A percentile compares a stretch with the other conserved stretches of the same genome.
Conservation (phyloP, 148 eudicot species). For the Rhododendron henanense region DNA sequence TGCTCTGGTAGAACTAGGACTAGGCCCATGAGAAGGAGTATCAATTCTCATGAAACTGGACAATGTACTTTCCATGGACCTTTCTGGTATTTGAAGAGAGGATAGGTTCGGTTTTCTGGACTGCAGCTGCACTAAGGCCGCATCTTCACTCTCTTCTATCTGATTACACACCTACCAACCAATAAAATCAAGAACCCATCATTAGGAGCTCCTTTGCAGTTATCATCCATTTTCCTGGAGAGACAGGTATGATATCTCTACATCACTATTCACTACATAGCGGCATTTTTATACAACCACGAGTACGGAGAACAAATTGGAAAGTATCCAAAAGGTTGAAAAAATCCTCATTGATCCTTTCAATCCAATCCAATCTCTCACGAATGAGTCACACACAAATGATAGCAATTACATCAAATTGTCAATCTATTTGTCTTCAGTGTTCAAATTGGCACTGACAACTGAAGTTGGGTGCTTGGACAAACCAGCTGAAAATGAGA, state of each 20-base stretch:
- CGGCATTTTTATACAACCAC: neutral
- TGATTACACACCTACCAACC: conserved; percentile 4
- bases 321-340: neutral
- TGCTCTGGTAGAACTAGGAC: conserved; percentile 33
- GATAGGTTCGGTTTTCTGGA: conserved; percentile 39
- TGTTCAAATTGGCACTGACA: neutral
- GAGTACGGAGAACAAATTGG: neutral
- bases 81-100: conserved; percentile 36
- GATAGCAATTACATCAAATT: neutral
- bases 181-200: neutral
- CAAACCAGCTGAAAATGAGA: neutral
- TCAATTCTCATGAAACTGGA: conserved; percentile 32
- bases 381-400: neutral
- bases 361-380: neutral
- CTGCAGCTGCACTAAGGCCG: conserved; percentile 25
- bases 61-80: conserved; percentile 32
- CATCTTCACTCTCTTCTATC: conserved; percentile 34
- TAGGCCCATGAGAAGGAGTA: conserved; percentile 16
- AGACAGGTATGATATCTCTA: neutral
- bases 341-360: neutral
- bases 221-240: neutral
- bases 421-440: neutral
- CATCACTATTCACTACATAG: neutral
- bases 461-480: neutral
- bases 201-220: neutral